Base-by-base conservation (phyloP, 305 asterid species). In the Solanum hybrid region DNA sequence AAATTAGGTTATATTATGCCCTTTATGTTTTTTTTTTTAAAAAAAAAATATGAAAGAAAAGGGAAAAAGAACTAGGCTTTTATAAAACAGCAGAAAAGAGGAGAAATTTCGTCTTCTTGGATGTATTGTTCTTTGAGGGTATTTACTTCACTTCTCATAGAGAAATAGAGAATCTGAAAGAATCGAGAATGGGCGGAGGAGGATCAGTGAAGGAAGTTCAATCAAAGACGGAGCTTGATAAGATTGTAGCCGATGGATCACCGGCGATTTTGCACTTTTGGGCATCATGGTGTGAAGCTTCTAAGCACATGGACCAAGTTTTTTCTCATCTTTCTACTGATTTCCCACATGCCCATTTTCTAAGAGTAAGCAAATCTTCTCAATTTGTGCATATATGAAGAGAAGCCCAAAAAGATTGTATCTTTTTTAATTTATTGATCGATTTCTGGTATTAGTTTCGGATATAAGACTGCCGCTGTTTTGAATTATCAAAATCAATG, bases 261-360 rank as follows among this genome's bases (percentile, higher is more conserved):
- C 95, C 98, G 17, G 95, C 90, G 78, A 91, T 95, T 88, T 45
- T 98, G 19, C 99, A 98, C 95, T 98, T 98, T 88, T 98, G 99
- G 99, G 99, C 99, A 32, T 90, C 98, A 64, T 98, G 99, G 99
- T 98, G 99, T 90, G 99, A 96, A 80, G 98, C 99, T 42, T 97
- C 99, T 56, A 98, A 97, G 94, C 99, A 98, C 93, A 98, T 98
- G 99, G 99, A 97, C 92, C 97, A 97, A 95, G 98, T 98, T 76
- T 98, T 98, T 93, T 93, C 98, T 82, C 99, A 95, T 80, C 98
- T 98, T 89, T 93, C 99, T 80, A 95, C 95, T 88, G 99, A 98
- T 95, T 96, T 96, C 92, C 98, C 99, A 11, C 98, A 95, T 93
- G 96, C 97, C 35, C 97, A 93, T 87, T 98, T 98, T 93, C 93